Conservation (phyloP, 371 early-diverging fungal genomes). For the Mortierella polycephala region DNA sequence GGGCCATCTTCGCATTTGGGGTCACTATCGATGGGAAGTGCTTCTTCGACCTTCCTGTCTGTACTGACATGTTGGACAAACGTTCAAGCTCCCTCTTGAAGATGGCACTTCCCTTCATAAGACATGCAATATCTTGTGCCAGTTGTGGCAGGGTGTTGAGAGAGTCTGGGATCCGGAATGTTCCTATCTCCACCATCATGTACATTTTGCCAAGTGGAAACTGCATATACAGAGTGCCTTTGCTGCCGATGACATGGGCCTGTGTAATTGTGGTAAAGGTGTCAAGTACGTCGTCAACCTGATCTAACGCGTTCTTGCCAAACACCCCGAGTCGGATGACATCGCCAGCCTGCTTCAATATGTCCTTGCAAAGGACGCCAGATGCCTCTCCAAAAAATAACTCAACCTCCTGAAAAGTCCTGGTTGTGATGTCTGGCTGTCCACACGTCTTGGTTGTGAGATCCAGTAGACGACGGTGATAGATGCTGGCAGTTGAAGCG, state of each 20-base stretch:
- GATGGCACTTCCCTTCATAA: neutral
- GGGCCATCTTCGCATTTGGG: neutral
- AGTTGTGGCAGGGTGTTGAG: neutral
- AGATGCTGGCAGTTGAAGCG: neutral
- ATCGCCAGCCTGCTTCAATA: neutral
- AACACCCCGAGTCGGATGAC: conserved; percentile 1
- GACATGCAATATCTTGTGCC: neutral
- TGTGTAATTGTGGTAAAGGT: neutral
- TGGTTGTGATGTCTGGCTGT: neutral
- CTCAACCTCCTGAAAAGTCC: neutral
- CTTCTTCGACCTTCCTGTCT: neutral
- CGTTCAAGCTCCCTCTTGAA: neutral
- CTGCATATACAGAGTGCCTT: neutral
- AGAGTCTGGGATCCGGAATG: conserved; percentile 1
- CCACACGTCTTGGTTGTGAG: neutral
- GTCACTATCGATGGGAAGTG: conserved; percentile 1
- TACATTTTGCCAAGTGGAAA: neutral
- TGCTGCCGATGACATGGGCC: neutral
- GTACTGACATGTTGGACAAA: neutral
- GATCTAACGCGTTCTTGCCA: neutral
- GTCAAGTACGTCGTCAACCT: neutral
- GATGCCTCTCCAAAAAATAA: neutral
- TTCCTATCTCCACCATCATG: neutral
- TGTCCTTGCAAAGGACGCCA: neutral
- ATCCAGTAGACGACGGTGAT: neutral